Evolutionary conservation across 352 stramenopile genomes (phyloP).

Genomic region (Pythium sp.): DNA sequence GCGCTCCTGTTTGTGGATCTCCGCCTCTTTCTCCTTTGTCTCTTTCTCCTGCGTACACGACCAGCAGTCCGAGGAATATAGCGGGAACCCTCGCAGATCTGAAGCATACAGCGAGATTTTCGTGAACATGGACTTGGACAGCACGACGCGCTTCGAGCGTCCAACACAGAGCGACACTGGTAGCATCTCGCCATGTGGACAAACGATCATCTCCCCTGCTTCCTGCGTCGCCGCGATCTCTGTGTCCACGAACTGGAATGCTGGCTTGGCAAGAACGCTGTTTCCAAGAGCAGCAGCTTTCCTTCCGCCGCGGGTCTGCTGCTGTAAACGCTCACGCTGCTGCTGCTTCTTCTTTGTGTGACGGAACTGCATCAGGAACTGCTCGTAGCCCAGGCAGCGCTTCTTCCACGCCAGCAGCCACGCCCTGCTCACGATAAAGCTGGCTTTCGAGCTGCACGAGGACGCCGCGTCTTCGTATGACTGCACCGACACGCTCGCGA

Average conservation of each 20-base stretch:
- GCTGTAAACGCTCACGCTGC: constrained; percentile 32
- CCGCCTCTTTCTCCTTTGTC: constrained; percentile 43
- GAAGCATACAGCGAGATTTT: constrained; percentile 56
- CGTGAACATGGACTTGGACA: constrained; percentile 42
- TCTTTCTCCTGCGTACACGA: constrained; percentile 57
- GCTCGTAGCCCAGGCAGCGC: constrained; percentile 65
- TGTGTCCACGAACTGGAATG: constrained; percentile 20
- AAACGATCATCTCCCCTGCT: constrained; percentile 62
- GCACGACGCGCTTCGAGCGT: constrained; percentile 49
- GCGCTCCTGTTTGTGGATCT: constrained; percentile 50
- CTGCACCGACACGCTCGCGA: constrained; percentile 29
- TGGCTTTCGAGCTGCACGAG: constrained; percentile 25
- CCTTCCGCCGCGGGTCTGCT: constrained; percentile 20
- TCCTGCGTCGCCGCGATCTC: constrained; percentile 28
- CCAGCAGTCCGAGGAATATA: constrained; percentile 53
- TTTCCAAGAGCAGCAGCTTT: constrained; percentile 10
- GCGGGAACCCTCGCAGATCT: constrained; percentile 53
- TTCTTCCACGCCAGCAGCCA: constrained; percentile 78
- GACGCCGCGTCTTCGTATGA: constrained; percentile 41
- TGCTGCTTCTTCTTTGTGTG: constrained; percentile 65
- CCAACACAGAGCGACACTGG: constrained; percentile 57
- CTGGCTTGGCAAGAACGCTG: not conserved
- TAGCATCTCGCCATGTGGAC: constrained; percentile 55
- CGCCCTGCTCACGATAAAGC: constrained; percentile 65
- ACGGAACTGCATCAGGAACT: constrained; percentile 73